These are phyloP conservation scores for Ustilago shanxiensis DNA, from an alignment of 1,284 basidiomycete species.

Conservation along the genomic window DNA sequence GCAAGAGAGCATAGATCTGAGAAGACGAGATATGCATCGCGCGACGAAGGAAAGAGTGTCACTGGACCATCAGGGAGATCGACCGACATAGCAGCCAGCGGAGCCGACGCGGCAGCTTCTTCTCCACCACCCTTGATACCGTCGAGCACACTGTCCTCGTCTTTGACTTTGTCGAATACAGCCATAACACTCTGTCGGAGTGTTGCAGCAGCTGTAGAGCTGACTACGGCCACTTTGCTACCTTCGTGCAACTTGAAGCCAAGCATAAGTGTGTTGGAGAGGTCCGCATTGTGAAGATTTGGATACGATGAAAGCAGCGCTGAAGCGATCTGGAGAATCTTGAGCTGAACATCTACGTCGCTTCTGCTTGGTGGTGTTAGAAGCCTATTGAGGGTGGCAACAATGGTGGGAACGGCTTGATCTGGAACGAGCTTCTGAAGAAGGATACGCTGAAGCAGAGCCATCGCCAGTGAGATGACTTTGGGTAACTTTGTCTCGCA, in stretches of 20 bases:
- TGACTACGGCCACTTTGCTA: slow-evolving; percentile 92
- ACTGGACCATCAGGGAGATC: slow-evolving; percentile 59
- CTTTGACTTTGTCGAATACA: slow-evolving; percentile 91
- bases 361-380: slow-evolving; percentile 50
- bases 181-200: slow-evolving; percentile 97
- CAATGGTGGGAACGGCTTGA: slow-evolving; percentile 37
- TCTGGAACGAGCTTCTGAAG: slow-evolving; percentile 78
- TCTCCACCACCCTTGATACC: slow-evolving; percentile 62
- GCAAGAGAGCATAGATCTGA: slow-evolving; percentile 67
- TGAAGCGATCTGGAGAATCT: slow-evolving; percentile 65
- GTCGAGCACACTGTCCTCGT: slow-evolving; percentile 76
- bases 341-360: slow-evolving; percentile 69
- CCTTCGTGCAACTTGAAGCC: slow-evolving; percentile 92
- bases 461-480: slow-evolving; percentile 90
- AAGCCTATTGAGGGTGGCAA: slow-evolving; percentile 56
- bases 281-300: slow-evolving; percentile 56
- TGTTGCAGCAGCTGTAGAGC: slow-evolving; percentile 95
- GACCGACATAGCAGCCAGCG: slow-evolving; percentile 62
- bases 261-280: slow-evolving; percentile 78
- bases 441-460: slow-evolving; percentile 90
- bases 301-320: slow-evolving; percentile 62
- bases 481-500: slow-evolving; percentile 93
- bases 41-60: slow-evolving; percentile 80
- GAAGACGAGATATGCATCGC: slow-evolving; percentile 83
- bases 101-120: slow-evolving; percentile 63